A percentile compares a stretch with the other conserved stretches of the same genome.
Conservation (phyloP, 2,329 filamentous ascomycete species). For the Neopestalotiopsis sp. region DNA sequence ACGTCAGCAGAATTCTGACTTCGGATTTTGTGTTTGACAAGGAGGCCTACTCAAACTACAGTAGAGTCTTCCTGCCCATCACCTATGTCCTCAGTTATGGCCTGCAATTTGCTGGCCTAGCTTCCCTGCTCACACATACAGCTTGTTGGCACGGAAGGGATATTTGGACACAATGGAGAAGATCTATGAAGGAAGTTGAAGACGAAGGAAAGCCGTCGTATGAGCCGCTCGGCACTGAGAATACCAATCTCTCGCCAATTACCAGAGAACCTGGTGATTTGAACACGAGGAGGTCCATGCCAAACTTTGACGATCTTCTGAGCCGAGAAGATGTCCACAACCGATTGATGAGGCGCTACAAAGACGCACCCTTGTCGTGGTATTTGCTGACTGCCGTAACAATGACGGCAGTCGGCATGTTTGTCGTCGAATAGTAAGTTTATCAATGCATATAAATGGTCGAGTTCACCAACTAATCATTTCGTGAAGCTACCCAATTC, state of each 20-base stretch:
- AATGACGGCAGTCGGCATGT: slow-evolving; percentile 81
- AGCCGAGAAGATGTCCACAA: slow-evolving; percentile 82
- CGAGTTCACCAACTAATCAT: slow-evolving; percentile 21
- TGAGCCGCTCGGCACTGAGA: slow-evolving; percentile 47
- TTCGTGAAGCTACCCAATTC: slow-evolving; percentile 71
- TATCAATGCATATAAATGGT: neutral
- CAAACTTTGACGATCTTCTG: slow-evolving; percentile 60
- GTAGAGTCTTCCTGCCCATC: slow-evolving; percentile 82
- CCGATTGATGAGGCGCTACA: slow-evolving; percentile 81
- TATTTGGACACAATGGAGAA: slow-evolving; percentile 78
- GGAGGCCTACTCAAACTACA: slow-evolving; percentile 79
- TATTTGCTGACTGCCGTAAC: slow-evolving; percentile 76
- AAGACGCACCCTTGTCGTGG: slow-evolving; percentile 82
- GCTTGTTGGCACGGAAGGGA: slow-evolving; percentile 84
- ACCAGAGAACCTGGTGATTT: slow-evolving; percentile 23
- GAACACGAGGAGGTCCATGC: slow-evolving; percentile 37
- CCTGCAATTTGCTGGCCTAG: slow-evolving; percentile 82
- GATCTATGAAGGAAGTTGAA: slow-evolving; percentile 68
- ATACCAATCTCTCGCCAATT: slow-evolving; percentile 27
- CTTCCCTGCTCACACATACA: slow-evolving; percentile 81
- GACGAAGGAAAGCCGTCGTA: slow-evolving; percentile 57
- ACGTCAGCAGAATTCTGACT: slow-evolving; percentile 81
- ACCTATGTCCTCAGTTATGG: slow-evolving; percentile 89
- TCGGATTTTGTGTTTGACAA: slow-evolving; percentile 78
- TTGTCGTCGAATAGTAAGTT: slow-evolving; percentile 81